Evolutionary conservation across 495 filamentous ascomycete genomes (phyloP), one percentile per base, ranked within the genome.

Genomic region (Hapsidospora chrysogenum): DNA sequence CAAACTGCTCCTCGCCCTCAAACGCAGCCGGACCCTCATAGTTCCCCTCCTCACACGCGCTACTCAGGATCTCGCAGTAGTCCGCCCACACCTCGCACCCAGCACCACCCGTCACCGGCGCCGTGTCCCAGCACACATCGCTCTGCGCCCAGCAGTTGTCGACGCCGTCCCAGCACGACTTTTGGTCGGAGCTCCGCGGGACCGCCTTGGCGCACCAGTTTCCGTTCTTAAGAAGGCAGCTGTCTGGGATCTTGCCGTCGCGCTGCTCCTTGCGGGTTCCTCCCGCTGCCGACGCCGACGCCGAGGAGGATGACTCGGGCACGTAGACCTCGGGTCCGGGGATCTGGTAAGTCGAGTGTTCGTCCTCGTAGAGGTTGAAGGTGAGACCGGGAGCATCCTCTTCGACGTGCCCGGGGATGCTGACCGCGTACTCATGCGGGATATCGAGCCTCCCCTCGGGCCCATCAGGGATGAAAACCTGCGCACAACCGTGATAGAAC

Each of bases 171-270:
- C 67, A 79, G 60, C 80, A 85, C n/a, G 67, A 64, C 9, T 42
- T 37, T 41, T 71, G 55, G 25, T 55, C 53, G 4, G 49, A 53
- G 49, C 76, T 84, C 7, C 37, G 38, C 0, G 68, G 50, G 0
- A 80, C 54, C 42, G 78, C 66, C 15, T 61, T 43, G 21, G 64
- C 74, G 49, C 75, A 80, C 79, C 78, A 85, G 52, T 83, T 80
- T 25, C 57, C 76, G 45, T 78, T 80, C 39, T 68, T 64, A 33
- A 77, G 49, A 20, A 78, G 56, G 48, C 70, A 80, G 30, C 53
- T 48, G 0, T 44, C 31, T 0, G 73, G 74, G 28, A 70, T 56
- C 9, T 53, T 46, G 23, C 64, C 66, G 9, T 58, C 36, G n/a
- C 41, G 47, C 33, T 64, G 57, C 10, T 42, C 46, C 2, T 36